Evolutionary conservation across 75 land plant genomes (phyloP).

Genomic region (Pinus albicaulis): DNA sequence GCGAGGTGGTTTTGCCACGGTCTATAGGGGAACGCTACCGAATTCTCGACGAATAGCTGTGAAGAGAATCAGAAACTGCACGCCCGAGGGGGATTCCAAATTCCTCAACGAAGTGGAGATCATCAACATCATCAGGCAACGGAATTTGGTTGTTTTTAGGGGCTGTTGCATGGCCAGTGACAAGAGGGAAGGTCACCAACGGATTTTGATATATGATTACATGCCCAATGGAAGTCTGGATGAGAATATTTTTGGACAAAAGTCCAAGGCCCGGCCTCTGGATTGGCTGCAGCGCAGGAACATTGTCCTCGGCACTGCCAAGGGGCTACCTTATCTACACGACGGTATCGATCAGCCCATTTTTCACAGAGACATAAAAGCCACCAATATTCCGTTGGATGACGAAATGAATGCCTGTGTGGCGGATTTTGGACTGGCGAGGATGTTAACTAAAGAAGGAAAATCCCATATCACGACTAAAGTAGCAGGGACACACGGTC

Average conservation of each 20-base stretch:
- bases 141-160: no score
- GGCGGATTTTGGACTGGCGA: constrained; percentile 88
- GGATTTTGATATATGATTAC: no score
- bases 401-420: constrained; percentile 61
- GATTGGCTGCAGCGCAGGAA: constrained; percentile 33
- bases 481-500: constrained; percentile 27
- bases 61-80: constrained; percentile 62
- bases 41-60: constrained; percentile 55
- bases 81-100: constrained; percentile 44
- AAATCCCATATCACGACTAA: constrained; percentile 31
- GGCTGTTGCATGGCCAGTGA: no score
- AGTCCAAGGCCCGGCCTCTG: constrained; percentile 7
- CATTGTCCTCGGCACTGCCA: constrained; percentile 54
- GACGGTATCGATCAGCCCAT: constrained; percentile 84
- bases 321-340: constrained; percentile 74
- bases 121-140: no score
- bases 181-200: no score
- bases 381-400: constrained; percentile 78
- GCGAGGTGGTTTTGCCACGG: constrained; percentile 65
- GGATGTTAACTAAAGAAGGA: constrained; percentile 27
- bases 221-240: no score
- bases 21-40: constrained; percentile 55
- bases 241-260: no score
- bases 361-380: constrained; percentile 86
- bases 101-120: no score